These are phyloP conservation scores for Ophiobolus disseminans DNA, from an alignment of 2,329 filamentous ascomycete species.

Conservation along the genomic window DNA sequence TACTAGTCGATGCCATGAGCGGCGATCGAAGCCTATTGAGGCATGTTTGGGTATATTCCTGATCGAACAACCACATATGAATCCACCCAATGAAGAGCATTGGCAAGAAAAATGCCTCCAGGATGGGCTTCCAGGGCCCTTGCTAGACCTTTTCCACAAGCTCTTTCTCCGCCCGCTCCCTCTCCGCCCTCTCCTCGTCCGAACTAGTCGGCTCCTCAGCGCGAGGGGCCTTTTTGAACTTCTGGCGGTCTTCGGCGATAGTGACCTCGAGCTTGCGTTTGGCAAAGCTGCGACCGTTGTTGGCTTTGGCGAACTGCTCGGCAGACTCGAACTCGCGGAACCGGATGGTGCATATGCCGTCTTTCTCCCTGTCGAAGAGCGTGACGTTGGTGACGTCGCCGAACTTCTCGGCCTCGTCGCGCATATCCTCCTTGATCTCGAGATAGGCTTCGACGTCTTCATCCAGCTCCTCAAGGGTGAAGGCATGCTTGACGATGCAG, in stretches of 20 bases:
- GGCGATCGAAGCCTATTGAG: too few relatives aligned
- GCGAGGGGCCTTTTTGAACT: slow-evolving; percentile 40
- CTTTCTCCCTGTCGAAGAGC: slow-evolving; percentile 83
- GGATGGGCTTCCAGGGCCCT: too few relatives aligned
- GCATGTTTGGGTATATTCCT: too few relatives aligned
- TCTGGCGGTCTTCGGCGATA: slow-evolving; percentile 37
- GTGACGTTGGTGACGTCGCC: slow-evolving; percentile 91
- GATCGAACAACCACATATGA: too few relatives aligned
- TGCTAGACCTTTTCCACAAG: too few relatives aligned
- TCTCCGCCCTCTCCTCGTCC: slow-evolving; percentile 30
- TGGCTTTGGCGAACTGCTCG: slow-evolving; percentile 32
- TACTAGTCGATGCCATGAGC: too few relatives aligned
- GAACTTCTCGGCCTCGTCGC: slow-evolving; percentile 85
- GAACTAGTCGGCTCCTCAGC: slow-evolving; percentile 30
- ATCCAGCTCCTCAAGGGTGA: slow-evolving; percentile 82
- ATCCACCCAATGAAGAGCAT: too few relatives aligned
- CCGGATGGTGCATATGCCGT: slow-evolving; percentile 84
- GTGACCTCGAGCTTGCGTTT: slow-evolving; percentile 20
- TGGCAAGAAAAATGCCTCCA: too few relatives aligned
- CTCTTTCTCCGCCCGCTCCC: too few relatives aligned
- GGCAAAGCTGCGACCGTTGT: slow-evolving; percentile 29
- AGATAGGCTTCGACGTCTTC: slow-evolving; percentile 82
- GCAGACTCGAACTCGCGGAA: slow-evolving; percentile 75
- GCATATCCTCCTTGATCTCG: slow-evolving; percentile 94
- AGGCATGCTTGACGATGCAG: slow-evolving; percentile 92